Percentiles rank a stretch among this genome's conserved stretches.
phyloP scores from a whole-genome alignment of 208 protist species.

The Crithidia brevicula region DNA sequence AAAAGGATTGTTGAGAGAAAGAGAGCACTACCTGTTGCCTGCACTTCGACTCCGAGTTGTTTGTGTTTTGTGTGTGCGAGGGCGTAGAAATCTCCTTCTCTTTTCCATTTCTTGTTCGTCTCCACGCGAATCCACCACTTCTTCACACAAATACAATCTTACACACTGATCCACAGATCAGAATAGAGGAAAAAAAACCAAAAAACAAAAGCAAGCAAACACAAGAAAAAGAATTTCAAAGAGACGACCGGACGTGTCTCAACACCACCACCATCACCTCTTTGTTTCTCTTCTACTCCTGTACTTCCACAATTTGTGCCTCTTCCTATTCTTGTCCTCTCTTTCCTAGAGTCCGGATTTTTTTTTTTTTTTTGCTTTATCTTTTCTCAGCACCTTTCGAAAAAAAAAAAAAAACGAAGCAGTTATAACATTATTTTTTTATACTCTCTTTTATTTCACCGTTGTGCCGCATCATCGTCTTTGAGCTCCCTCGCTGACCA shows the following conservation, averaged over 20 bases:
- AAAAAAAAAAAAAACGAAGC: background rate
- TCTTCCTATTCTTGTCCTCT: background rate
- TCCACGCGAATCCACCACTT: background rate
- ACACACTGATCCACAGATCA: no score
- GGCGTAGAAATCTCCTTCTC: no score
- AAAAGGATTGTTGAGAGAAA: background rate
- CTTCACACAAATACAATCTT: background rate
- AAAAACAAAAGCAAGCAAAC: background rate
- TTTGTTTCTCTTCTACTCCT: background rate
- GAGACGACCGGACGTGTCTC: no score
- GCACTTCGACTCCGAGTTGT: no score
- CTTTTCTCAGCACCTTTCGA: background rate
- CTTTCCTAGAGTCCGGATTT: no score
- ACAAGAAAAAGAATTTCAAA: background rate
- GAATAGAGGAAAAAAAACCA: no score
- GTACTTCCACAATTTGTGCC: background rate
- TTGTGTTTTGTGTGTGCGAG: no score
- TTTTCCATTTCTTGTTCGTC: no score
- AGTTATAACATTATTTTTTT: conserved; percentile 23
- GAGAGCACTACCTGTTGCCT: no score
- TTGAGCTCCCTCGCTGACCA: no score
- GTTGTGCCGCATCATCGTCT: no score
- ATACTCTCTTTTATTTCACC: background rate
- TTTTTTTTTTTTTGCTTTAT: conserved; percentile 14
- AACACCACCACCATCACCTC: background rate